phyloP scores from a whole-genome alignment of 495 filamentous ascomycete species.

The Xylaria telfairii region DNA sequence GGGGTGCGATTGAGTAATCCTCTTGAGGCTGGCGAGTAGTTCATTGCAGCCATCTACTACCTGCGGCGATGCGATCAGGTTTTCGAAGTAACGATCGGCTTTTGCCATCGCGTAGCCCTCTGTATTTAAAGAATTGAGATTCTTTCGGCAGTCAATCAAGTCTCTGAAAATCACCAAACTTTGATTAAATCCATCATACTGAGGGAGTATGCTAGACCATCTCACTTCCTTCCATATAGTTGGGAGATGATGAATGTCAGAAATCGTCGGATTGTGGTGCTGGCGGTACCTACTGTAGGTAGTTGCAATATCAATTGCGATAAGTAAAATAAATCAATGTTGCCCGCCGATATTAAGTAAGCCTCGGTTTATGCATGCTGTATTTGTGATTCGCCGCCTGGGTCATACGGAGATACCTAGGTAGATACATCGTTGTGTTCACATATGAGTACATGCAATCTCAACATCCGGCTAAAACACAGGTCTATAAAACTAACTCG shows the following conservation, averaged over 20 bases:
- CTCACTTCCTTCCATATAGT: neutral
- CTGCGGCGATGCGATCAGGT: slow-evolving; percentile 5
- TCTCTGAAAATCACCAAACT: neutral
- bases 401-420: neutral
- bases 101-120: slow-evolving; percentile 17
- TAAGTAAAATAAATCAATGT: neutral
- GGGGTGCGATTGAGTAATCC: slow-evolving; percentile 27
- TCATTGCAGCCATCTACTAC: slow-evolving; percentile 25
- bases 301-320: neutral
- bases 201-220: neutral
- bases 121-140: neutral
- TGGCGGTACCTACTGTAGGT: too few relatives aligned
- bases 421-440: neutral
- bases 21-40: slow-evolving; percentile 29
- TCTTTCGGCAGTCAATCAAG: neutral
- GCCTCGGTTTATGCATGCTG: slow-evolving; percentile 4
- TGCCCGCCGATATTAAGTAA: slow-evolving; percentile 8
- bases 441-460: neutral
- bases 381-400: neutral
- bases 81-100: slow-evolving; percentile 27
- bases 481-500: neutral
- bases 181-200: neutral
- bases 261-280: too few relatives aligned
- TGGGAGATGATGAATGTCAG: neutral
- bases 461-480: too few relatives aligned